These are phyloP conservation scores for Lipomyces anomalus DNA, from an alignment of 805 yeast species.

Conservation along the genomic window DNA sequence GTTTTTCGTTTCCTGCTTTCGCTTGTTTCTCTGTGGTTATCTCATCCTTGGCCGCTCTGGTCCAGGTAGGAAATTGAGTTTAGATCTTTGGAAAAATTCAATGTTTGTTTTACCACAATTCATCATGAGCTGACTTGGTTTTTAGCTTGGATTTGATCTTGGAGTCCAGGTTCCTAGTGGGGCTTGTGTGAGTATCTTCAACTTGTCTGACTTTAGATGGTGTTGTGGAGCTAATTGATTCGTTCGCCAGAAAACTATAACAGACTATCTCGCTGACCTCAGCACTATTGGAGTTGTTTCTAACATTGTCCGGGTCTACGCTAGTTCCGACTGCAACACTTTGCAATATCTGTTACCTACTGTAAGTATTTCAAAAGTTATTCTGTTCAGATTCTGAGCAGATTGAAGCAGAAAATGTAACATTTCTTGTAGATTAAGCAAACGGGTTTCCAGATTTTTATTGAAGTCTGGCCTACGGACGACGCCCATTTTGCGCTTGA, in stretches of 20 bases:
- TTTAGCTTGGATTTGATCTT: conserved; percentile 68
- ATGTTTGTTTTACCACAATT: neutral
- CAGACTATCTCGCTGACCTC: conserved; percentile 68
- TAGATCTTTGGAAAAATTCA: no score
- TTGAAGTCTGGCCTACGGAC: conserved; percentile 94
- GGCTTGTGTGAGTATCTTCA: conserved; percentile 17
- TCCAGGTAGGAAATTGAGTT: neutral
- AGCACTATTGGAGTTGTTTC: conserved; percentile 53
- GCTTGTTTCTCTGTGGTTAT: neutral
- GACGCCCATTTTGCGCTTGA: conserved; percentile 71
- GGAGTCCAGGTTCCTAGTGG: conserved; percentile 59
- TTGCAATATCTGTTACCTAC: conserved; percentile 81
- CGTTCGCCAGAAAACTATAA: conserved; percentile 32
- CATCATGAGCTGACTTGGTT: conserved; percentile 35
- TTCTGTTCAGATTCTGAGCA: no score
- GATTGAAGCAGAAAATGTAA: neutral
- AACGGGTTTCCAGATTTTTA: conserved; percentile 66
- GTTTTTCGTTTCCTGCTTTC: neutral
- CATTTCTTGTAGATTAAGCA: conserved; percentile 37
- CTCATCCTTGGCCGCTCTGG: neutral
- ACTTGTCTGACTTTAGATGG: neutral
- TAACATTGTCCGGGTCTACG: conserved; percentile 71
- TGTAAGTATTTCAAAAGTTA: conserved; percentile 34
- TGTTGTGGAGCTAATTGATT: neutral
- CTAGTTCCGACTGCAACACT: conserved; percentile 92